A percentile compares a stretch with the other conserved stretches of the same genome.
Evolutionary conservation across 176 grass and related monocot genomes (phyloP).

Genomic region (Melocanna baccifera): DNA sequence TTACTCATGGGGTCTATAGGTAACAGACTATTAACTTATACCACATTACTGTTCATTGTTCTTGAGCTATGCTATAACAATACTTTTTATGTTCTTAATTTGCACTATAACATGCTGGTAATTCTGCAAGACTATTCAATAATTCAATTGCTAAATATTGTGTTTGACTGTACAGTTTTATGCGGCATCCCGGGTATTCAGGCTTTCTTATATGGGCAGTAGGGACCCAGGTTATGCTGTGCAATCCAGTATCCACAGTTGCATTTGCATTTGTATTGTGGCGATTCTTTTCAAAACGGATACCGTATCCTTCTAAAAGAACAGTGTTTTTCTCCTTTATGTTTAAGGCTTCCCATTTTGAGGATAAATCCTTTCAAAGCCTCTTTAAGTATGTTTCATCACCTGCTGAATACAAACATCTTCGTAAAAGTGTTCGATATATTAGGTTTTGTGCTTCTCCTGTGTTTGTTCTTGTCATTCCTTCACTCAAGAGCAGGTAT

Average conservation of each 20-base stretch:
- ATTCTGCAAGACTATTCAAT: neutral
- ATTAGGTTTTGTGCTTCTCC: constrained; percentile 1
- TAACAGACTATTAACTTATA: constrained; percentile 23
- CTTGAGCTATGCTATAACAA: neutral
- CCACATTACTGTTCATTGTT: neutral
- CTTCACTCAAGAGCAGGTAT: constrained; percentile 63
- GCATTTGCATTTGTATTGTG: constrained; percentile 60
- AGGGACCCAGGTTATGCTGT: constrained; percentile 93
- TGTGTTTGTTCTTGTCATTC: constrained; percentile 38
- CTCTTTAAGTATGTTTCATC: constrained; percentile 2
- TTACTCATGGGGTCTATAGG: constrained; percentile 94
- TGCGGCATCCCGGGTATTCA: constrained; percentile 88
- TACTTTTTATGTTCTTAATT: neutral
- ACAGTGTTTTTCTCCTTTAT: neutral
- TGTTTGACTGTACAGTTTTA: constrained; percentile 55
- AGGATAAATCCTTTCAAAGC: neutral
- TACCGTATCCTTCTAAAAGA: constrained; percentile 77
- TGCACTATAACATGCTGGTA: neutral
- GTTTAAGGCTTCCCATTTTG: neutral
- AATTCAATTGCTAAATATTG: constrained; percentile 9
- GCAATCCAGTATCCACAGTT: constrained; percentile 75
- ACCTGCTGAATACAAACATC: neutral
- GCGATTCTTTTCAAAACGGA: constrained; percentile 74
- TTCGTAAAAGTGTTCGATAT: neutral
- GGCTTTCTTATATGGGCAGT: constrained; percentile 86